These are phyloP conservation scores for Nepenthes mirabilis DNA, from an alignment of 148 eudicot species.

Conservation along the genomic window DNA sequence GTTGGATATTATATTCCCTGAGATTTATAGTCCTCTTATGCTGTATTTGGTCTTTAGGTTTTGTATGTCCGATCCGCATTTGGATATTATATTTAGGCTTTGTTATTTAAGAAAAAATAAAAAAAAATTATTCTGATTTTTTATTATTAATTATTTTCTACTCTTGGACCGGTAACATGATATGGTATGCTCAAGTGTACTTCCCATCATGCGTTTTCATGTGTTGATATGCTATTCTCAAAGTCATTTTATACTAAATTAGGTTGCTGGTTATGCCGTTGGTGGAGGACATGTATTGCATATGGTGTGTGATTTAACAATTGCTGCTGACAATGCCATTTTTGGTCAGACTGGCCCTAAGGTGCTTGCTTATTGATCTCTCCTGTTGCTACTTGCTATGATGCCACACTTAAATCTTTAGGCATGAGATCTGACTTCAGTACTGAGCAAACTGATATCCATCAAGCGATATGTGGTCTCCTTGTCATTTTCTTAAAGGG, in stretches of 20 bases:
- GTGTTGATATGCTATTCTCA: not conserved
- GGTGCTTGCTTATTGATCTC: slow-evolving; percentile 20
- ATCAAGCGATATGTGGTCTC: not conserved
- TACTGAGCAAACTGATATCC: not conserved
- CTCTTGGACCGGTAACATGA: no score
- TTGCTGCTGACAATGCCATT: slow-evolving; percentile 93
- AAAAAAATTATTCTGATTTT: no score
- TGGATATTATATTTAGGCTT: no score
- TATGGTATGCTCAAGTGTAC: slow-evolving; percentile 17
- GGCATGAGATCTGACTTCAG: not conserved
- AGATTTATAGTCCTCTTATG: no score
- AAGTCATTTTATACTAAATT: slow-evolving; percentile 1
- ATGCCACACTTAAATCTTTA: not conserved
- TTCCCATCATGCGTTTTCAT: not conserved
- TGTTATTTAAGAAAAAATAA: no score
- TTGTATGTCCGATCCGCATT: no score
- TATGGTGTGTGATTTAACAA: slow-evolving; percentile 95
- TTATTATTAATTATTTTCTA: no score
- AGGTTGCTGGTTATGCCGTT: slow-evolving; percentile 99
- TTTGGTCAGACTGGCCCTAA: slow-evolving; percentile 98
- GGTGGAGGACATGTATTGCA: slow-evolving; percentile 96
- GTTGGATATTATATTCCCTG: no score
- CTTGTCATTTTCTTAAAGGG: no score
- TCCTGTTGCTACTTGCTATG: not conserved
- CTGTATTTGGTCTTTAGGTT: no score